Evolutionary conservation across 2,329 filamentous ascomycete genomes (phyloP).

Genomic region (Diaporthe longicolla): DNA sequence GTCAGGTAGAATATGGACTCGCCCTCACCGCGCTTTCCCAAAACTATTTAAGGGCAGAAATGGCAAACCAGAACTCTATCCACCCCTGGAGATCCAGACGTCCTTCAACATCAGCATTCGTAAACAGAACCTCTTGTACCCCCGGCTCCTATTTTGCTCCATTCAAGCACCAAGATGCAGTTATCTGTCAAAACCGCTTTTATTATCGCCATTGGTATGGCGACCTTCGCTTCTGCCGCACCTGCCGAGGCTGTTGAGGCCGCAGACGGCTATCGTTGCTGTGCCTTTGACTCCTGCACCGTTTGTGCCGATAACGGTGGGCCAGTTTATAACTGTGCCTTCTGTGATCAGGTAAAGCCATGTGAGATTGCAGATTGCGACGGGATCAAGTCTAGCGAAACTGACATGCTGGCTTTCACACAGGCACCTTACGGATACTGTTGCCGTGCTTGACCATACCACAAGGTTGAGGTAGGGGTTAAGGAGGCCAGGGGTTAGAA

Average conservation of each 20-base stretch:
- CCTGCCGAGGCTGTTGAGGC: neutral
- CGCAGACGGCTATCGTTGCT: neutral
- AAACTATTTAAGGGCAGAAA: neutral
- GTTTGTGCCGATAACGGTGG: neutral
- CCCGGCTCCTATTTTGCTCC: neutral
- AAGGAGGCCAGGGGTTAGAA: no score
- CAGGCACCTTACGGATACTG: neutral
- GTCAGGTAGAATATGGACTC: no score
- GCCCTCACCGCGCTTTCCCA: no score
- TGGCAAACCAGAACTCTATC: no score
- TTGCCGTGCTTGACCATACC: neutral
- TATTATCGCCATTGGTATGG: slow-evolving; percentile 4
- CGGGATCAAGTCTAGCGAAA: neutral
- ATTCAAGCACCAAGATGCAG: neutral
- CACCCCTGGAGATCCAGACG: no score
- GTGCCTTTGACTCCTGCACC: neutral
- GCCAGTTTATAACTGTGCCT: neutral
- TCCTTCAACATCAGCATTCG: neutral
- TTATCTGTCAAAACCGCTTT: slow-evolving; percentile 12
- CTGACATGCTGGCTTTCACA: neutral
- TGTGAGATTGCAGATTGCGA: neutral
- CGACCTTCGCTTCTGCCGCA: neutral
- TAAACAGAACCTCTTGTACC: neutral
- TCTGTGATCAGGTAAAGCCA: neutral
- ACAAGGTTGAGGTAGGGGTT: neutral